Evolutionary conservation across 2,329 filamentous ascomycete species (phyloP).

Genomic region (Trichoderma sp.): DNA sequence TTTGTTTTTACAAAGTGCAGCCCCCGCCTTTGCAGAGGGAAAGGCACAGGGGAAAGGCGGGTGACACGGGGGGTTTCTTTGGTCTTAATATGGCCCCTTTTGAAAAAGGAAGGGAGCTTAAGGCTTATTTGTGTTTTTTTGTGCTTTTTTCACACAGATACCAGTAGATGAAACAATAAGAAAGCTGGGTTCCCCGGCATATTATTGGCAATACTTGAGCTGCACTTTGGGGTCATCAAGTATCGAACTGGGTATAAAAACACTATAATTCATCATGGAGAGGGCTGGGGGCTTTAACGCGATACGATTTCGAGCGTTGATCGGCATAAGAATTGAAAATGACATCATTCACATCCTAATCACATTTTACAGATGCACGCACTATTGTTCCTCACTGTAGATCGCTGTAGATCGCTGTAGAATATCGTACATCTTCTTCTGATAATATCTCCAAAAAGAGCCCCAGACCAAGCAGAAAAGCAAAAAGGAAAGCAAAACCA

Average conservation of each 20-base stretch:
- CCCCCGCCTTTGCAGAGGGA: neutral
- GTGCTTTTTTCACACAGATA: constrained; percentile 28
- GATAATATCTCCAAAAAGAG: neutral
- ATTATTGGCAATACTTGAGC: constrained; percentile 1
- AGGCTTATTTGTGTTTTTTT: constrained; percentile 7
- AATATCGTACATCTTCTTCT: neutral
- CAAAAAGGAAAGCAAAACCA: neutral
- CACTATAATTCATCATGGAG: neutral
- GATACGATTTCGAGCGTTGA: neutral
- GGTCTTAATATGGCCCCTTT: neutral
- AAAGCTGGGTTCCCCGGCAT: constrained; percentile 20
- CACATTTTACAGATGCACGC: neutral
- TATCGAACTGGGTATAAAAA: neutral
- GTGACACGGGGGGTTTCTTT: constrained; percentile 8
- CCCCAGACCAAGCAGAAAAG: neutral
- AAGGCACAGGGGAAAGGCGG: neutral
- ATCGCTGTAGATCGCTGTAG: no score
- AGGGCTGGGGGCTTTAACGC: neutral
- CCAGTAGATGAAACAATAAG: constrained; percentile 34
- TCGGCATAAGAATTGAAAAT: neutral
- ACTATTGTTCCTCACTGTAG: neutral
- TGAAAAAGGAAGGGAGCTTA: neutral
- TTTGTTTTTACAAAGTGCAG: neutral
- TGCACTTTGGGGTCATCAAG: neutral
- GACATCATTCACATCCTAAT: neutral